A percentile compares a stretch with the other conserved stretches of the same genome.
phyloP scores from a whole-genome alignment of 495 filamentous ascomycete species.

The Trichodelitschia bisporula region DNA sequence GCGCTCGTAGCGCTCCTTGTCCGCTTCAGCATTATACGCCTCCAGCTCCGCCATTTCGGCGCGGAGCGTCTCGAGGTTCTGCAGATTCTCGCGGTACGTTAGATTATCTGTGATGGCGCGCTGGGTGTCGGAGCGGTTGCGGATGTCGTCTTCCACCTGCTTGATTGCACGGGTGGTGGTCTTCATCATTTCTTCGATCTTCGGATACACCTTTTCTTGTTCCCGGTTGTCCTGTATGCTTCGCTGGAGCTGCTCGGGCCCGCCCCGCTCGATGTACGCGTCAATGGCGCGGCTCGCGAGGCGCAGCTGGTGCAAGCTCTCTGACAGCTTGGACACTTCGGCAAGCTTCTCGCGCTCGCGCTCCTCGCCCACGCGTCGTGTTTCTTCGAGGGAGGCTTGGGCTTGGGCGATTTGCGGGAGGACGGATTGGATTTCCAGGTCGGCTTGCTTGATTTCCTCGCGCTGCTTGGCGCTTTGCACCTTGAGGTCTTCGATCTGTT shows the following conservation, averaged over 20 bases:
- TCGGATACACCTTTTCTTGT: constrained; percentile 33
- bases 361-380: constrained; percentile 38
- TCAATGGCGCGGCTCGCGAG: constrained; percentile 53
- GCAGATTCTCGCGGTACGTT: constrained; percentile 46
- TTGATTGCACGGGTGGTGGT: constrained; percentile 45
- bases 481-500: constrained; percentile 47
- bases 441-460: constrained; percentile 35
- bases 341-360: constrained; percentile 52
- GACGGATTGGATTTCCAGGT: constrained; percentile 43
- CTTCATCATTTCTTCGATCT: constrained; percentile 39
- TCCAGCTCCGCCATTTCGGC: constrained; percentile 54
- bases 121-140: constrained; percentile 53
- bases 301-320: constrained; percentile 52
- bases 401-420: constrained; percentile 50
- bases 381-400: constrained; percentile 48
- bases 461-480: constrained; percentile 40
- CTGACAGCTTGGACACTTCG: constrained; percentile 40
- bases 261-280: constrained; percentile 53
- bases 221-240: constrained; percentile 47
- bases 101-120: constrained; percentile 72
- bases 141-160: constrained; percentile 49
- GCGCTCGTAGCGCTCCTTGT: constrained; percentile 44
- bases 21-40: constrained; percentile 55
- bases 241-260: constrained; percentile 39
- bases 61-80: constrained; percentile 37